Conservation (phyloP, 2,329 filamentous ascomycete genomes). For the Didymella pomorum region DNA sequence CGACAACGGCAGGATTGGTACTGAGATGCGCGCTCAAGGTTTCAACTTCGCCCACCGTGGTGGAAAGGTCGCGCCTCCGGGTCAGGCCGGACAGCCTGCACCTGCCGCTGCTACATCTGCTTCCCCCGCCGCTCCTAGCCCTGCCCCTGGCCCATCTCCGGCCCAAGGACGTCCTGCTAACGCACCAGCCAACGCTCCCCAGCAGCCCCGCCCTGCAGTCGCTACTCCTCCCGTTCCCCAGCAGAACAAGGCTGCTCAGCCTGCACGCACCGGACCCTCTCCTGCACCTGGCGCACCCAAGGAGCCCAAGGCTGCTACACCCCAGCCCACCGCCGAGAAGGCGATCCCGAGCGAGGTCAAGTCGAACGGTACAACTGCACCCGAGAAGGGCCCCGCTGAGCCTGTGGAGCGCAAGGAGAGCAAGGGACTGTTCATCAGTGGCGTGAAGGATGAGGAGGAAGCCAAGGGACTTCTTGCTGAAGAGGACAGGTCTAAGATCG, state of each 20-base stretch:
- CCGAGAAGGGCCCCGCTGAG: conserved; percentile 58
- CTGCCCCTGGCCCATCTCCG: conserved; percentile 49
- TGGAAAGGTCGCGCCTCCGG: conserved; percentile 67
- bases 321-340: conserved; percentile 56
- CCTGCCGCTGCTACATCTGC: conserved; percentile 46
- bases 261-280: conserved; percentile 52
- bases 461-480: conserved; percentile 82
- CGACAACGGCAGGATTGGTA: conserved; percentile 93
- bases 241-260: conserved; percentile 50
- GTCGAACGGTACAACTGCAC: conserved; percentile 59
- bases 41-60: conserved; percentile 99
- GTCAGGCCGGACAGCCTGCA: conserved; percentile 49
- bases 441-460: conserved; percentile 82
- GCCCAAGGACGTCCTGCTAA: conserved; percentile 43
- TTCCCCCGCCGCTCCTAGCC: conserved; percentile 52
- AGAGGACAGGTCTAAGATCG: conserved; percentile 82
- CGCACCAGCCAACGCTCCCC: conserved; percentile 46
- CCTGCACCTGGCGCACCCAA: conserved; percentile 54
- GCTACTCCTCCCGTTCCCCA: conserved; percentile 48
- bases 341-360: conserved; percentile 53
- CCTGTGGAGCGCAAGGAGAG: conserved; percentile 67
- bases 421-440: conserved; percentile 89
- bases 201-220: conserved; percentile 43
- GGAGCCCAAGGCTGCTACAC: conserved; percentile 59
- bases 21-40: conserved; percentile 97